A percentile compares a stretch with the other conserved stretches of the same genome.
Evolutionary conservation across 805 yeast species (phyloP).

Genomic region (Lipomyces japonicus): DNA sequence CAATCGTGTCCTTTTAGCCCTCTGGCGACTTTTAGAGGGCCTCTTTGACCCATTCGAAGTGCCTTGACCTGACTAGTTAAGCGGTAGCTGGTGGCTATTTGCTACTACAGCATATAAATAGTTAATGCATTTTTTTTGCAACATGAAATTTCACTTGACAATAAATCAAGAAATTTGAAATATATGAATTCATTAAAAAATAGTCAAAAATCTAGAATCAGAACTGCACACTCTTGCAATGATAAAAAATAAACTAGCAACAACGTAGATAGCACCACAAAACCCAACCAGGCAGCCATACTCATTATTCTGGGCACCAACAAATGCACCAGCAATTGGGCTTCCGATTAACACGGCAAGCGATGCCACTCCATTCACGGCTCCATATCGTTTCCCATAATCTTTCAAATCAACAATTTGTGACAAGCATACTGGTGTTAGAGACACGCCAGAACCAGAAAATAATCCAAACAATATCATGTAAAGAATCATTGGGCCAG

Average conservation of each 20-base stretch:
- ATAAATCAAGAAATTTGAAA: too few relatives aligned
- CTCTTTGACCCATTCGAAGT: too few relatives aligned
- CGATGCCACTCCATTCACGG: constrained; percentile 50
- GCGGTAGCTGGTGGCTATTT: too few relatives aligned
- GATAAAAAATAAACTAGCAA: constrained; percentile 31
- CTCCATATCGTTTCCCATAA: constrained; percentile 67
- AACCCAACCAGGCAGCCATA: constrained; percentile 37
- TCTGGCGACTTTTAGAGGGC: too few relatives aligned
- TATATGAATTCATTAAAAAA: too few relatives aligned
- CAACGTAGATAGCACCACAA: constrained; percentile 34
- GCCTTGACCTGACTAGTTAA: too few relatives aligned
- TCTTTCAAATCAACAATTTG: constrained; percentile 58
- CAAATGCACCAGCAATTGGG: constrained; percentile 40
- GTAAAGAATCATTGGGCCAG: constrained; percentile 49
- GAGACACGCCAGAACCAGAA: constrained; percentile 57
- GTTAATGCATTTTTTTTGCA: too few relatives aligned
- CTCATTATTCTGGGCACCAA: constrained; percentile 30
- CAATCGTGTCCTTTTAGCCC: too few relatives aligned
- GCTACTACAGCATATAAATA: too few relatives aligned
- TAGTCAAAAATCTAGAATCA: constrained; percentile 28
- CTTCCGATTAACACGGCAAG: constrained; percentile 40
- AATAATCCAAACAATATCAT: constrained; percentile 55
- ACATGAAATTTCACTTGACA: neutral
- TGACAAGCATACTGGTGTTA: constrained; percentile 69
- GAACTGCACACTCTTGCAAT: constrained; percentile 33